Evolutionary conservation across 2,329 filamentous ascomycete species (phyloP).

Genomic region (Neodidymelliopsis sp.): DNA sequence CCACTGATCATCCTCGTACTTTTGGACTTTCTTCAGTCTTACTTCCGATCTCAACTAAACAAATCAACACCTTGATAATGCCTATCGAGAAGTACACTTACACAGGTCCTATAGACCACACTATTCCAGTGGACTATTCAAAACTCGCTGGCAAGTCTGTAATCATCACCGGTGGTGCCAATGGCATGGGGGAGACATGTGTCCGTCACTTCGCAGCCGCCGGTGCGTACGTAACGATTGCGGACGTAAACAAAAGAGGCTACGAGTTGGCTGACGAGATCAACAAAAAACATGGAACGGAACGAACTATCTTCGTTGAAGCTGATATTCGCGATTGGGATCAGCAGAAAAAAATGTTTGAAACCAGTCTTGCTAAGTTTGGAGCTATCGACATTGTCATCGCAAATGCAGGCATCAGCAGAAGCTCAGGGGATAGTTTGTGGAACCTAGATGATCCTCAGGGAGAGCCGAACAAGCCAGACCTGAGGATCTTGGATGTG

Average conservation of each 20-base stretch:
- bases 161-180: constrained; percentile 58
- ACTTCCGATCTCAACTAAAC: background rate
- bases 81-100: constrained; percentile 37
- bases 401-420: constrained; percentile 28
- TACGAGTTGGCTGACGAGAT: constrained; percentile 39
- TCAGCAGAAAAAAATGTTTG: constrained; percentile 26
- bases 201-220: constrained; percentile 40
- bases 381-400: constrained; percentile 47
- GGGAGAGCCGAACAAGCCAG: constrained; percentile 23
- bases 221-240: constrained; percentile 48
- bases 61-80: no score
- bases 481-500: constrained; percentile 25
- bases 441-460: constrained; percentile 55
- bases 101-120: constrained; percentile 48
- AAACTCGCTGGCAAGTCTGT: constrained; percentile 55
- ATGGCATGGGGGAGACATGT: constrained; percentile 47
- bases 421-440: constrained; percentile 51
- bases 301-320: constrained; percentile 28
- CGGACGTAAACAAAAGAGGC: constrained; percentile 40
- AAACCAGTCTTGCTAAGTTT: constrained; percentile 16
- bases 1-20: no score
- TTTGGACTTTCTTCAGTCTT: no score
- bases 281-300: constrained; percentile 27
- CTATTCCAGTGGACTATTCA: constrained; percentile 45
- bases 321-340: constrained; percentile 30